These are phyloP conservation scores for Aspergillus bridgeri DNA, from an alignment of 495 filamentous ascomycete genomes.

Conservation along the genomic window DNA sequence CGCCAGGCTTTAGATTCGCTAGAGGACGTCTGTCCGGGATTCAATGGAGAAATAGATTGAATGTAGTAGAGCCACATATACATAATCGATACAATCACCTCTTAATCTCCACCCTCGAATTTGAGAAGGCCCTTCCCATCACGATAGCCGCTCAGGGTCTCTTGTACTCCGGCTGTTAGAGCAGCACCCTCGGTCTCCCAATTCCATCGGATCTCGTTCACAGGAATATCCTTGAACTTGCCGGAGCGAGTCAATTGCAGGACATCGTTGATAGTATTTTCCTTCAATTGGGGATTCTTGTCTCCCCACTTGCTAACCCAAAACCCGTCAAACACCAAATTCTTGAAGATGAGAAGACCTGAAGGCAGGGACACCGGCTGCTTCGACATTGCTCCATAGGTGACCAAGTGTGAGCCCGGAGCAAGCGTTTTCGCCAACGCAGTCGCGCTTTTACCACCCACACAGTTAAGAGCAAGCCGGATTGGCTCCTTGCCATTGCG, in stretches of 20 bases:
- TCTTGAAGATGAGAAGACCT: constrained; percentile 83
- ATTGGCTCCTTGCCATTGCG: constrained; percentile 63
- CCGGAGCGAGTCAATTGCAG: constrained; percentile 68
- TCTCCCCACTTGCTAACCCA: constrained; percentile 92
- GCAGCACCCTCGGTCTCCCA: constrained; percentile 66
- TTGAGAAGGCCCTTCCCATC: constrained; percentile 88
- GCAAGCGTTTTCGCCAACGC: constrained; percentile 67
- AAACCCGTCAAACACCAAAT: constrained; percentile 83
- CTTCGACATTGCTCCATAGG: constrained; percentile 92
- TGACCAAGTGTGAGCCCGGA: constrained; percentile 70
- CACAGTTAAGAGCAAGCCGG: constrained; percentile 83
- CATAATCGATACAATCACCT: background rate
- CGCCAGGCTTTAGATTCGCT: too few relatives aligned
- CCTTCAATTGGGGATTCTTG: constrained; percentile 67
- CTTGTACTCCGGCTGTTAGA: constrained; percentile 63
- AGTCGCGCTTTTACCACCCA: constrained; percentile 80
- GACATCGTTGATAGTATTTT: constrained; percentile 75
- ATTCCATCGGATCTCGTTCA: constrained; percentile 74
- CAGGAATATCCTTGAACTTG: constrained; percentile 77
- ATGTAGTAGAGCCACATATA: background rate
- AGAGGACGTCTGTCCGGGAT: background rate
- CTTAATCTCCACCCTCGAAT: constrained; percentile 54
- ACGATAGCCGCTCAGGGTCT: constrained; percentile 74
- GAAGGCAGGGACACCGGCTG: constrained; percentile 77
- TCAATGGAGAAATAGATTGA: background rate